Percentiles rank a stretch among this genome's conserved stretches.
phyloP scores from a whole-genome alignment of 2,329 filamentous ascomycete genomes.

The Fusarium avenaceum region DNA sequence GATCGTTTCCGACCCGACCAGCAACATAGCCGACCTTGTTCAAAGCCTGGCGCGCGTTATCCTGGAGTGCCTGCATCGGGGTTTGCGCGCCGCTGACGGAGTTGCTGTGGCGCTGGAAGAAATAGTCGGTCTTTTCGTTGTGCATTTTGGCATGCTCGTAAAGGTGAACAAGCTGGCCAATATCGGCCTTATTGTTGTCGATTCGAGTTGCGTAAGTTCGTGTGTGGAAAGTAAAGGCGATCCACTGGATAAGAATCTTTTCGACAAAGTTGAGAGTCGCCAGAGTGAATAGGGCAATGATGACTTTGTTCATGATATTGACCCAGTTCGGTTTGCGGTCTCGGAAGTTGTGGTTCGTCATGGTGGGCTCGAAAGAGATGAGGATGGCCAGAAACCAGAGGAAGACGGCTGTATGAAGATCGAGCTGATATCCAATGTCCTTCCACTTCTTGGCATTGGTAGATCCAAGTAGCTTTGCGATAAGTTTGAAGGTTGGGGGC shows the following conservation, averaged over 20 bases:
- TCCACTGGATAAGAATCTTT: constrained; percentile 95
- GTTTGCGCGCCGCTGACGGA: constrained; percentile 75
- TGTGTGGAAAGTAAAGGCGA: constrained; percentile 92
- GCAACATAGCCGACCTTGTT: constrained; percentile 88
- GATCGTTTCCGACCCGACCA: constrained; percentile 88
- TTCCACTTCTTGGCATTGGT: constrained; percentile 94
- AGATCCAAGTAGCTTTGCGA: constrained; percentile 81
- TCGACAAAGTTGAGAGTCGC: constrained; percentile 85
- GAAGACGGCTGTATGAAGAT: constrained; percentile 87
- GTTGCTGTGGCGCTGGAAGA: constrained; percentile 60
- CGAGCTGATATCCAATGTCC: constrained; percentile 86
- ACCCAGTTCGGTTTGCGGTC: constrained; percentile 75
- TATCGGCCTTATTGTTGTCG: constrained; percentile 92
- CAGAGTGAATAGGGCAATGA: constrained; percentile 86
- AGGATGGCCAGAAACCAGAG: constrained; percentile 92
- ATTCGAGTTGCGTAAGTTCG: constrained; percentile 93
- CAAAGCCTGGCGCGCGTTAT: constrained; percentile 80
- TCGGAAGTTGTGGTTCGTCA: constrained; percentile 67
- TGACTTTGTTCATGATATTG: constrained; percentile 83
- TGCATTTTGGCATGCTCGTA: constrained; percentile 83
- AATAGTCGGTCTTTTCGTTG: constrained; percentile 66
- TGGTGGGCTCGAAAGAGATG: constrained; percentile 86
- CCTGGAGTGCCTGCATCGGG: constrained; percentile 79
- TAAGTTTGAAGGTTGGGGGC: constrained; percentile 60
- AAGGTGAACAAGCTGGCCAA: constrained; percentile 69